Conservation (phyloP, 805 yeast species). For the Huiozyma sinensis region DNA sequence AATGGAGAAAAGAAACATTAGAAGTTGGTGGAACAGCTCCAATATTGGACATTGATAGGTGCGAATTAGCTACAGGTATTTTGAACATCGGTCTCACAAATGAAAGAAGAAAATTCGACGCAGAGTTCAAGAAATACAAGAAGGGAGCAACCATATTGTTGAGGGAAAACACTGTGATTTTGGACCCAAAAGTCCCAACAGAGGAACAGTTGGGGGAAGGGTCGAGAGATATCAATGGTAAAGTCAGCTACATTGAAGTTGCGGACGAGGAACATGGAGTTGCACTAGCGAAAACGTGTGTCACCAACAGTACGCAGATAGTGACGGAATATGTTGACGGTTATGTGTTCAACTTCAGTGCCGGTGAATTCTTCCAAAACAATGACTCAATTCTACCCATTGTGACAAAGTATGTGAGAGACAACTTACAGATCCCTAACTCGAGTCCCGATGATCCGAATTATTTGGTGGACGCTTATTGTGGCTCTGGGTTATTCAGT, state of each 20-base stretch:
- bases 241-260: conserved; percentile 30
- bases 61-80: conserved; percentile 76
- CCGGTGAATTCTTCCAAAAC: conserved; percentile 95
- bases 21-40: conserved; percentile 46
- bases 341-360: conserved; percentile 73
- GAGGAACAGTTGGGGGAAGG: conserved; percentile 33
- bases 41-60: conserved; percentile 87
- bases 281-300: conserved; percentile 53
- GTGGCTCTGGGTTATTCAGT: conserved; percentile 92
- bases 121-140: conserved; percentile 38
- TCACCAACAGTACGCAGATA: conserved; percentile 65
- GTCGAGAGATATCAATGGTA: conserved; percentile 33
- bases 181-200: conserved; percentile 17
- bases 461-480: conserved; percentile 85
- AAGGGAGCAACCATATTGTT: conserved; percentile 81
- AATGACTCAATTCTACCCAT: conserved; percentile 82
- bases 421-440: conserved; percentile 45
- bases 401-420: conserved; percentile 72
- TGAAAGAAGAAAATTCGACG: conserved; percentile 50
- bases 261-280: conserved; percentile 22
- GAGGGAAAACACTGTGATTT: conserved; percentile 58
- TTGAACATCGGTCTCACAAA: conserved; percentile 62
- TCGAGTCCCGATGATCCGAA: conserved; percentile 38
- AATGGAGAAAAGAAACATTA: conserved; percentile 43
- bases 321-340: conserved; percentile 72